Evolutionary conservation across 768 basidiomycete genomes (phyloP).

Genomic region (Lentinula aciculospora): DNA sequence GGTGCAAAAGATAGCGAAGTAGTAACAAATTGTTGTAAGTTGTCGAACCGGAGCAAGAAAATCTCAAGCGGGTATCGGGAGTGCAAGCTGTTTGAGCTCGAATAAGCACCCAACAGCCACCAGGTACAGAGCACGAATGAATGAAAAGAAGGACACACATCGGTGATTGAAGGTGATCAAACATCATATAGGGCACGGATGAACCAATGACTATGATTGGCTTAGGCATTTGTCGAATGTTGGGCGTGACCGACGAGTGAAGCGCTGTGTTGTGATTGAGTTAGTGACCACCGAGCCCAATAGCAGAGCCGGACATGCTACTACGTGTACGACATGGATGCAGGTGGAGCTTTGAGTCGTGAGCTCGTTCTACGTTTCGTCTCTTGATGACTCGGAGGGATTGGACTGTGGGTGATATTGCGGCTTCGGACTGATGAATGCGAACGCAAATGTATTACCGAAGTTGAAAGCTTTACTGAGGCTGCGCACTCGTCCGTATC

Average conservation of each 20-base stretch:
- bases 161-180: too few species aligned
- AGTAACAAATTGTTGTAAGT: too few species aligned
- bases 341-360: neutral
- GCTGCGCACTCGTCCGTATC: neutral
- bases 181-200: too few species aligned
- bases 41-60: neutral
- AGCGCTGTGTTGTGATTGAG: neutral
- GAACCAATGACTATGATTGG: too few species aligned
- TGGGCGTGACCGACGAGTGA: neutral
- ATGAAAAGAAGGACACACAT: neutral
- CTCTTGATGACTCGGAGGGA: neutral
- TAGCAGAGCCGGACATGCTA: neutral
- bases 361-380: neutral
- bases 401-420: neutral
- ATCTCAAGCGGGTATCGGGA: neutral
- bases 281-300: neutral
- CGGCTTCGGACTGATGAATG: neutral
- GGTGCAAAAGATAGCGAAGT: neutral
- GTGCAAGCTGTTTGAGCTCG: neutral
- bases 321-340: neutral
- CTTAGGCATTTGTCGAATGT: too few species aligned
- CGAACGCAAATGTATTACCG: neutral
- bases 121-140: neutral
- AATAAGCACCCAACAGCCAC: neutral
- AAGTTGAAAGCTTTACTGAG: neutral